Evolutionary conservation across 345 rosid species (phyloP).

Genomic region (Murraya koenigii): DNA sequence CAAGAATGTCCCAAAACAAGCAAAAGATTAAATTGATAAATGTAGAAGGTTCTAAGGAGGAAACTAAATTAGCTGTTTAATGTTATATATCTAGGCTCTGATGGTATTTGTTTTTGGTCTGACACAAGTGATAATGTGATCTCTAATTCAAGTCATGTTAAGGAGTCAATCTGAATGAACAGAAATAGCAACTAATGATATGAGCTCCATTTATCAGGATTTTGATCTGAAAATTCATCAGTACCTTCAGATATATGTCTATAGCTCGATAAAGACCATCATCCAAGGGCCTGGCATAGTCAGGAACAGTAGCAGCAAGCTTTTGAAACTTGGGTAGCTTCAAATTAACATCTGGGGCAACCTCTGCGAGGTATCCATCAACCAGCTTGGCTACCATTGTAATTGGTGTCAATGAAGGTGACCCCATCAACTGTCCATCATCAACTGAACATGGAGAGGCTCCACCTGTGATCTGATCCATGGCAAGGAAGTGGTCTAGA

Average conservation of each 20-base stretch:
- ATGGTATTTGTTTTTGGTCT: not conserved
- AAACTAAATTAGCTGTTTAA: not conserved
- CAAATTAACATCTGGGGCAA: constrained; percentile 90
- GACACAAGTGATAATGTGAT: not conserved
- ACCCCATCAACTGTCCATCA: constrained; percentile 76
- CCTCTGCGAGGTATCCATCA: constrained; percentile 98
- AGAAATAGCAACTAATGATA: constrained; percentile 1
- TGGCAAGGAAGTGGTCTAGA: constrained; percentile 78
- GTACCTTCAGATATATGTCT: constrained; percentile 94
- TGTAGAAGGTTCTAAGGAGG: not conserved
- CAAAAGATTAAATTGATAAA: not conserved
- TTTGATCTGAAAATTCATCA: not conserved
- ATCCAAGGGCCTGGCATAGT: constrained; percentile 80
- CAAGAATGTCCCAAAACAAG: not conserved
- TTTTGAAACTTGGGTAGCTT: constrained; percentile 94
- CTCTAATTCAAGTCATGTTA: not conserved
- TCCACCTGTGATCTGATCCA: constrained; percentile 78
- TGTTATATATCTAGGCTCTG: not conserved
- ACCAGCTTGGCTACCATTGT: constrained; percentile 86
- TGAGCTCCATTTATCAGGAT: constrained; percentile 7
- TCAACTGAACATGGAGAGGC: constrained; percentile 79
- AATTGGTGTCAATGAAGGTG: constrained; percentile 80
- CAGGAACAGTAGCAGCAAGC: constrained; percentile 89
- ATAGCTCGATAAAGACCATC: constrained; percentile 96
- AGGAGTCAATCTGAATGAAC: constrained; percentile 15